Conservation (phyloP, 768 basidiomycete genomes). For the Termitomyces sp. region DNA sequence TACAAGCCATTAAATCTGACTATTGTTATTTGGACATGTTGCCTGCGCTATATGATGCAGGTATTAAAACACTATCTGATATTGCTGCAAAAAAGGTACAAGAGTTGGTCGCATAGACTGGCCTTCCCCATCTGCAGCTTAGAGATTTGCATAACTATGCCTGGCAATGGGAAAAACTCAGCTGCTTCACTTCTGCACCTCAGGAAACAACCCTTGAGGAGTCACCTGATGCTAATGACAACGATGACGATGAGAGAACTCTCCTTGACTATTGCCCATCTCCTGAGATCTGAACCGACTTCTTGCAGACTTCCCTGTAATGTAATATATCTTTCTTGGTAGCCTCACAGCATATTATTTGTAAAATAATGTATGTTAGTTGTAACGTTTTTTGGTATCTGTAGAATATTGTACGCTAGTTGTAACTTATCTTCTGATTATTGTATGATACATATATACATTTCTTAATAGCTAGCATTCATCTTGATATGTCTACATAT, state of each 20-base stretch:
- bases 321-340: background rate
- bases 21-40: background rate
- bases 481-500: background rate
- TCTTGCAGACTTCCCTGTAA: background rate
- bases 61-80: background rate
- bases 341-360: too few relatives aligned
- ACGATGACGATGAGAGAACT: background rate
- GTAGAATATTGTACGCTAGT: too few relatives aligned
- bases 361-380: background rate
- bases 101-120: background rate
- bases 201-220: background rate
- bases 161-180: background rate
- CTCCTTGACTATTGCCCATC: background rate
- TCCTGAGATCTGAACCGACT: background rate
- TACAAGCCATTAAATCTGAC: background rate
- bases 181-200: background rate
- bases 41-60: background rate
- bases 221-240: background rate
- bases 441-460: too few relatives aligned
- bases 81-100: background rate
- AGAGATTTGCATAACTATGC: background rate
- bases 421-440: too few relatives aligned
- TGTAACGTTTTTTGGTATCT: too few relatives aligned
- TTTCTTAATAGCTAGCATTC: too few relatives aligned
- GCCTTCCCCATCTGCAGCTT: background rate